Base-by-base conservation (phyloP, 768 basidiomycete species). In the Chalciporus sphaerocephalus region DNA sequence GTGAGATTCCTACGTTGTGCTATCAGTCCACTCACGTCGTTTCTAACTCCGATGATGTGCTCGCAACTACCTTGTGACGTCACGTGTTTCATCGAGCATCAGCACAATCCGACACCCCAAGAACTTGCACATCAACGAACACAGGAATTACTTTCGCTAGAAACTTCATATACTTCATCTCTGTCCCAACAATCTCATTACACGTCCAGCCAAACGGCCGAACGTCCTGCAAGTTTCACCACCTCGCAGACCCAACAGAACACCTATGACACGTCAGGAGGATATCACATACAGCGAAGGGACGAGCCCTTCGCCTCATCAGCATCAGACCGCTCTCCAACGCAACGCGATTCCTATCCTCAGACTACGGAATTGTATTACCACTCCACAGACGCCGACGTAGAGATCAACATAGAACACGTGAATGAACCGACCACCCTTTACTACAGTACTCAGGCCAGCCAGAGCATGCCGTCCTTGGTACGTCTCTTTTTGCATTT, bases 141-240 rank as follows among this genome's bases (percentile, higher is more conserved):
- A 3, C 61, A 61, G 25, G 51, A 62, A n/a, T 21, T 62, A 17
- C 59, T 62, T 16, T 53, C 58, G 1, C 24, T 52, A 5, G 5
- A 20, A 4, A 13, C 48, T 2, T 27, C 57, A 6, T 39, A 56
- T 32, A 0, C 48, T 4, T 22, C 40, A 23, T 13, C 38, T 35
- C 16, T 24, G 21, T 20, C 28, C 22, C 48, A 35, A 22, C 43
- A 50, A 17, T 21, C 46, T 17, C 32, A 34, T 10, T 25, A 1
- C 13, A 28, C 37, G 3, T 46, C 47, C n/a, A 38, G 7, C 33
- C 50, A 43, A 12, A 18, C 40, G 24, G 43, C 16, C 10, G 52
- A 45, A 16, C 49, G 38, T 27, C 0, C 16, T 6, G 22, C 38
- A 8, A n/a, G 21, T 3, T 41, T 48, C 25, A 5, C 33, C 35